Conservation (phyloP, 495 filamentous ascomycete species). For the Bathelium albidoporum region DNA sequence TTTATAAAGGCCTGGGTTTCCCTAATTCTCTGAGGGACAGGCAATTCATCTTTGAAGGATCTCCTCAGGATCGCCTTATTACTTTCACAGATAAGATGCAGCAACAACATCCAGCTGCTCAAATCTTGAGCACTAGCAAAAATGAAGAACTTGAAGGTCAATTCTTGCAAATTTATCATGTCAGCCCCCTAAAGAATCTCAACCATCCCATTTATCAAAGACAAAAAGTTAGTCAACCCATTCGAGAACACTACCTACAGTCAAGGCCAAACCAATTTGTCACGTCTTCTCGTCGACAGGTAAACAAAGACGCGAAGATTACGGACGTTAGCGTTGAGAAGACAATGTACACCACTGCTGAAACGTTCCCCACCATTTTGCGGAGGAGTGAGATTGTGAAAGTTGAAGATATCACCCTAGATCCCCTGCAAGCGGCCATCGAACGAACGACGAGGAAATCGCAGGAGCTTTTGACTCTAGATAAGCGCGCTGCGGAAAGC, state of each 20-base stretch:
- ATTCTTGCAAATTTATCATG: constrained; percentile 72
- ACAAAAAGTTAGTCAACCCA: constrained; percentile 66
- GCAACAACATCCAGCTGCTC: constrained; percentile 77
- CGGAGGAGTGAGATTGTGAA: constrained; percentile 75
- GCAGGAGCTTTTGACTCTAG: constrained; percentile 63
- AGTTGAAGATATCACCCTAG: constrained; percentile 52
- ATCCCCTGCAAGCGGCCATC: constrained; percentile 74
- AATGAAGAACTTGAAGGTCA: constrained; percentile 85
- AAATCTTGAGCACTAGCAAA: constrained; percentile 61
- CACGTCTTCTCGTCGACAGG: constrained; percentile 56
- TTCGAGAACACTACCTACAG: constrained; percentile 74
- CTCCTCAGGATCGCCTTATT: constrained; percentile 61
- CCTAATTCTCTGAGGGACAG: constrained; percentile 71
- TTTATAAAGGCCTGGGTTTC: constrained; percentile 88
- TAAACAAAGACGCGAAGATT: constrained; percentile 46
- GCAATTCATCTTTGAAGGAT: constrained; percentile 84
- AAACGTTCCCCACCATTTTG: constrained; percentile 85
- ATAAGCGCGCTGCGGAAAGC: constrained; percentile 64
- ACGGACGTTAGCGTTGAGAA: constrained; percentile 76
- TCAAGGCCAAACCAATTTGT: constrained; percentile 64
- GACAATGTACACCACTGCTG: constrained; percentile 70
- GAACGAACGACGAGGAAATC: constrained; percentile 90
- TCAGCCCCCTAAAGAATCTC: constrained; percentile 73
- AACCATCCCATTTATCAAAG: constrained; percentile 81
- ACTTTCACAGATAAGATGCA: constrained; percentile 89